These are phyloP conservation scores for Nelumbo lutea DNA, from an alignment of 164 flowering plant genomes.

Conservation along the genomic window DNA sequence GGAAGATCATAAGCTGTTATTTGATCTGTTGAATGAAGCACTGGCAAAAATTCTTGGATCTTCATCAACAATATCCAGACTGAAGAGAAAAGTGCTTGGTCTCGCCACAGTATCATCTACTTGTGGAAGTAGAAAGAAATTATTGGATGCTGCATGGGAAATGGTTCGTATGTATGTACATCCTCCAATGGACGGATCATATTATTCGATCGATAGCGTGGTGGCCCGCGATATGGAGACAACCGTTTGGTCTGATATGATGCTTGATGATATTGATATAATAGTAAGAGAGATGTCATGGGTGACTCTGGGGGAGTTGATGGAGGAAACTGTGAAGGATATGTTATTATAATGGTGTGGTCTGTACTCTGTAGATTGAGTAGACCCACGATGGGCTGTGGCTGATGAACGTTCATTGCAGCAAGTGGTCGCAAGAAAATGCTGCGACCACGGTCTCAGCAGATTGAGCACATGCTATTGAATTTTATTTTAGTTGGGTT, in stretches of 20 bases:
- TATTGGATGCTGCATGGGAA: conserved; percentile 54
- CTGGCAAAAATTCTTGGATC: conserved; percentile 44
- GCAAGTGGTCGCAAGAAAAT: no score
- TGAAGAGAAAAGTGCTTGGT: conserved; percentile 31
- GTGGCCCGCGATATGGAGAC: conserved; percentile 43
- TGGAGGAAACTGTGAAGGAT: conserved; percentile 56
- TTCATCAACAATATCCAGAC: conserved; percentile 31
- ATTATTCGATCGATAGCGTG: conserved; percentile 42
- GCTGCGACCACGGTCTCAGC: no score
- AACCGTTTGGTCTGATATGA: conserved; percentile 40
- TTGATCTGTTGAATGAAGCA: conserved; percentile 70
- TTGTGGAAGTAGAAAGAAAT: conserved; percentile 30
- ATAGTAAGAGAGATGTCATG: conserved; percentile 54
- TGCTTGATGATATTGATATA: conserved; percentile 38
- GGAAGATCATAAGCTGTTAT: conserved; percentile 47
- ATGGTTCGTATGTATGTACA: conserved; percentile 33
- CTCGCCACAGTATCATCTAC: conserved; percentile 24
- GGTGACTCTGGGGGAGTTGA: conserved; percentile 46
- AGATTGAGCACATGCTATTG: no score
- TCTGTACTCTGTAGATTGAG: no score
- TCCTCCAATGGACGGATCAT: conserved; percentile 34
- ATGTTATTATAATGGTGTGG: conserved; percentile 12
- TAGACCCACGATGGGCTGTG: no score
- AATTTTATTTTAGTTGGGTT: no score
- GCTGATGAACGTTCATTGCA: no score